Evolutionary conservation across 176 grass and related monocot genomes (phyloP), one percentile per base, ranked within the genome.

Genomic region (Zoysia japonica): DNA sequence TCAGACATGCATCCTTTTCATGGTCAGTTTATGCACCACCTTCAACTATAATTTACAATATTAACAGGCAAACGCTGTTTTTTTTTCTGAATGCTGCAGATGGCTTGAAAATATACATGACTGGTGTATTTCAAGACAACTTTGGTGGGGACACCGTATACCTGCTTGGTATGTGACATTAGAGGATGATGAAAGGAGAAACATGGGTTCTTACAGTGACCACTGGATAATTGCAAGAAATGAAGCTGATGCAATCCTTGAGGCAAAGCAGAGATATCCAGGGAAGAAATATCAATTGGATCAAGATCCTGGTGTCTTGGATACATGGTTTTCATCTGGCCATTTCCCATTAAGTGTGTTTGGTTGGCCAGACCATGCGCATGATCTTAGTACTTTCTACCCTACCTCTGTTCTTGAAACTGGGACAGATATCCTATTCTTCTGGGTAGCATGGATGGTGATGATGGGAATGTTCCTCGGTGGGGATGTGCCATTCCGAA

Each of bases 51-150:
- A 28, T 28, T 28, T 28, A 57, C 71, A 62, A 13, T 48, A 76
- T 76, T 46, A 46, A 3, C 37, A 16, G 42, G 62, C 20, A 12
- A 60, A 59, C 36, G 12, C 36, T 10, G 14, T 14, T 54, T 3
- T 16, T 15, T 16, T 54, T 54, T 54, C 14, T 61, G 28, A 48
- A 41, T 52, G 5, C 7, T 71, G 46, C 76, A 97, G 94, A 89
- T 97, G 91, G 94, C 84, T 97, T 50, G 88, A 91, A 65, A 91
- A 93, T 76, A 97, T 97, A 83, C 94, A 82, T 53, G 94, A 97
- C 70, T 97, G 94, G 94, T 97, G 94, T 59, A 59, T 93, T 47
- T 97, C 94, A 59, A 90, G 94, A 47, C 91, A 97, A 61, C 84
- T 97, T 52, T 97, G 94, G 94, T 97, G 94, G 94, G 94, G 91